Conservation (phyloP, 805 yeast genomes). For the Candida oleophila region DNA sequence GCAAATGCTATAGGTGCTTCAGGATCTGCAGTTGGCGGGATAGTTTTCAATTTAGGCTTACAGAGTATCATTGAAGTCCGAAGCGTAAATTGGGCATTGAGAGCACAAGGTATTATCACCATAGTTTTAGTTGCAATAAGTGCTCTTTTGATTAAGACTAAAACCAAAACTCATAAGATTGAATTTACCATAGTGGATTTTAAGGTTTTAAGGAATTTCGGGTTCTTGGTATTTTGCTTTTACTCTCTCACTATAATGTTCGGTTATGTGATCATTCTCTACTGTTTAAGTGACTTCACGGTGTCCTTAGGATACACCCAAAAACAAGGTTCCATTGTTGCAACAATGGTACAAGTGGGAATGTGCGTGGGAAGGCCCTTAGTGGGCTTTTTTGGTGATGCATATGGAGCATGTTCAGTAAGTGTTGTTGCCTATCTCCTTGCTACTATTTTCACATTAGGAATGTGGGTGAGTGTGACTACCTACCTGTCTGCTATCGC, state of each 20-base stretch:
- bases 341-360: conserved; percentile 65
- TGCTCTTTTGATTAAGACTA: conserved; percentile 15
- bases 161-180: conserved; percentile 17
- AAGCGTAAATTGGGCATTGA: conserved; percentile 50
- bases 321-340: conserved; percentile 54
- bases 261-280: conserved; percentile 61
- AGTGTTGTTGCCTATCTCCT: conserved; percentile 23
- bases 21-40: conserved; percentile 56
- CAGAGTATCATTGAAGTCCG: conserved; percentile 38
- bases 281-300: conserved; percentile 59
- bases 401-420: conserved; percentile 52
- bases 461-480: conserved; percentile 49
- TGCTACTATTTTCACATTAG: conserved; percentile 29
- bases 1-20: conserved; percentile 48
- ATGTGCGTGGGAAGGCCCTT: conserved; percentile 55
- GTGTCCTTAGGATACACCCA: conserved; percentile 57
- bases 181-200: conserved; percentile 39
- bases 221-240: conserved; percentile 40
- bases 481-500: conserved; percentile 55
- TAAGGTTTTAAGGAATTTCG: conserved; percentile 35
- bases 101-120: conserved; percentile 47
- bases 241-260: conserved; percentile 50
- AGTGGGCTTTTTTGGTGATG: conserved; percentile 52
- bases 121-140: conserved; percentile 26
- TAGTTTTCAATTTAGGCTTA: conserved; percentile 48